These are phyloP conservation scores for Pavlovales sp. DNA, from an alignment of 208 protist species.

Conservation along the genomic window DNA sequence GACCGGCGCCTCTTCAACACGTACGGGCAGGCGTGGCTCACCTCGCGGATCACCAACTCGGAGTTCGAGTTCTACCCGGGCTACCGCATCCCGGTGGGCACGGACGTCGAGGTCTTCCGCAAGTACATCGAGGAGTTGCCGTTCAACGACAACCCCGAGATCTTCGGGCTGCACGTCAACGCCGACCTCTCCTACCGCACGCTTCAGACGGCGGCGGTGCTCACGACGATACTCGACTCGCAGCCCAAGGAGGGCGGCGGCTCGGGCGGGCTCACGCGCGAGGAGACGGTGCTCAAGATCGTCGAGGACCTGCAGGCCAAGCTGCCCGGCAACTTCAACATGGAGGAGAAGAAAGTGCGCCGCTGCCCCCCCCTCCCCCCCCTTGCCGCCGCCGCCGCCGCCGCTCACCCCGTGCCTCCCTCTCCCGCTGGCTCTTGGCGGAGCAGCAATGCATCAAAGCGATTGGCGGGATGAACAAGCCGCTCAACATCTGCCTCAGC, in stretches of 20 bases:
- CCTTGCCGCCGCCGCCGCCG: no score
- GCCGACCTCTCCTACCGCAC: slow-evolving; percentile 69
- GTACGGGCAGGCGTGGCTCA: slow-evolving; percentile 88
- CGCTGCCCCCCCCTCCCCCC: no score
- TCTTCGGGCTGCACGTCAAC: slow-evolving; percentile 95
- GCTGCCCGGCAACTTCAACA: slow-evolving; percentile 35
- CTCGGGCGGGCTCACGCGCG: slow-evolving; percentile 50
- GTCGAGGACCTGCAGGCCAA: slow-evolving; percentile 51
- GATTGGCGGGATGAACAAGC: slow-evolving; percentile 43
- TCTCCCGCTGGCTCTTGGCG: no score
- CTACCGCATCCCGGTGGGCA: slow-evolving; percentile 77
- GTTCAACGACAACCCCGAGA: slow-evolving; percentile 87
- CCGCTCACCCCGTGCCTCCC: no score
- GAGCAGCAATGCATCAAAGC: slow-evolving; percentile 14
- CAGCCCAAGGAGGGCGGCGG: slow-evolving; percentile 54
- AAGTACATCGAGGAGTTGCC: slow-evolving; percentile 76
- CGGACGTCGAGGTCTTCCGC: slow-evolving; percentile 45
- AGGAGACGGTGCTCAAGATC: slow-evolving; percentile 56
- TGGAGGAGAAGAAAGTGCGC: slow-evolving; percentile 24
- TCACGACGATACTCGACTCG: slow-evolving; percentile 89
- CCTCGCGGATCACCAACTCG: slow-evolving; percentile 76
- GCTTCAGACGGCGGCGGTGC: slow-evolving; percentile 44
- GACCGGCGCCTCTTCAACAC: slow-evolving; percentile 91
- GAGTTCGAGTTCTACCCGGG: slow-evolving; percentile 66
- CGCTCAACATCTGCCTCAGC: slow-evolving; percentile 60